Evolutionary conservation across 2,329 filamentous ascomycete species (phyloP), one percentile per base, ranked within the genome.

Genomic region (Xylariaceae sp.): DNA sequence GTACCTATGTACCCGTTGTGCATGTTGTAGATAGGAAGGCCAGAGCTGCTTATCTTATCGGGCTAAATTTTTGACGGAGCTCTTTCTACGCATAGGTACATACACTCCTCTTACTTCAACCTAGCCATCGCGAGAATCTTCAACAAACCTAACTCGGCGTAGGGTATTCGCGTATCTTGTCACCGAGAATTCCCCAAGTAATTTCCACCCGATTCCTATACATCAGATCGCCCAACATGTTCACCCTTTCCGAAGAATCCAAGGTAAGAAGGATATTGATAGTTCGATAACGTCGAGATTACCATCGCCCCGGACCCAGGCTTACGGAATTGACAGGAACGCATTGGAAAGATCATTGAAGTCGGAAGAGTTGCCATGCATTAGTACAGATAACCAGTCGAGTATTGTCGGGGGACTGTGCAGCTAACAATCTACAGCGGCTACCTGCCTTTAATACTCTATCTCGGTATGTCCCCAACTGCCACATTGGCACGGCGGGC

Each of bases 281-380:
- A 52, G 43, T 20, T 42, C 7, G 40, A 14, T 18, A 29, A 26
- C 10, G 20, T 10, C 44, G n/a, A 20, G 16, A 29, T 46, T 12
- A 44, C 20, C 48, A 18, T n/a, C 10, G 2, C 20, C 16, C 42
- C n/a, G 20, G 19, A 9, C 16, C 42, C 56, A 14, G 21, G 18
- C 40, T 45, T 12, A 55, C 52, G 71, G 45, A 50, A 26, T 40
- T 21, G 50, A 65, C 69, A 97, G 93, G 95, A 99, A 88, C 92
- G 95, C 82, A 96, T 99, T 78, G 88, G 90, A 71, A 93, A 93
- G 82, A 84, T 98, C 79, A 95, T 99, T 75, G 95, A 98, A 77
- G 81, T 97, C 74, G 95, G 92, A 61, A 87, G 93, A 71, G 88
- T 97, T 70, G 92, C 90, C 57, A 89, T 99, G 72, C 95, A 99